Evolutionary conservation across 2,329 filamentous ascomycete genomes (phyloP).

Genomic region (Trichoderma koningiopsis): DNA sequence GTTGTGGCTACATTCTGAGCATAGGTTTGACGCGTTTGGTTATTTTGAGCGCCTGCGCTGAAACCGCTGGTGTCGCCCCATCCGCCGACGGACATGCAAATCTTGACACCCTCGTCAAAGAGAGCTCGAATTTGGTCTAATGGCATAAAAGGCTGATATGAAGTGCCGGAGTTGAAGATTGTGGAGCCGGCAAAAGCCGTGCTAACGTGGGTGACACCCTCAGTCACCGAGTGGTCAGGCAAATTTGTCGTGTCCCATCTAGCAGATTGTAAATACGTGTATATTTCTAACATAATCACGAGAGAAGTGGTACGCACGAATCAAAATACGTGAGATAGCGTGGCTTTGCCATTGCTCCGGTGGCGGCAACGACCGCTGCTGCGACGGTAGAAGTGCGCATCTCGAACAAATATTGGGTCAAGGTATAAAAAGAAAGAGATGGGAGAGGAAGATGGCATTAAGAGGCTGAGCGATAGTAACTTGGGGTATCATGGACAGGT

Average conservation of each 20-base stretch:
- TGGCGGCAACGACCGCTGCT: conserved; percentile 28
- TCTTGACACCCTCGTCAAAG: conserved; percentile 56
- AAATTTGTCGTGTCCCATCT: conserved; percentile 47
- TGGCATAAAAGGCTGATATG: conserved; percentile 56
- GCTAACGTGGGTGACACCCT: conserved; percentile 56
- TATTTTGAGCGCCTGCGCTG: conserved; percentile 49
- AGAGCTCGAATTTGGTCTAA: conserved; percentile 53
- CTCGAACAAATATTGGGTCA: background rate
- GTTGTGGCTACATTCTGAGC: conserved; percentile 60
- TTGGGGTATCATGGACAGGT: background rate
- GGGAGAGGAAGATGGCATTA: background rate
- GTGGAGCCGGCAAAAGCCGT: conserved; percentile 56
- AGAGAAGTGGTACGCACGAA: conserved; percentile 39
- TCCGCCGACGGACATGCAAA: conserved; percentile 66
- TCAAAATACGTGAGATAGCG: conserved; percentile 50
- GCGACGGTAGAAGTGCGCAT: conserved; percentile 28
- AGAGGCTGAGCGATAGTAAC: too few relatives aligned
- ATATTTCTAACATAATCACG: background rate
- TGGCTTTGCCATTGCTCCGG: conserved; percentile 26
- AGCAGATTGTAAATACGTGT: too few relatives aligned
- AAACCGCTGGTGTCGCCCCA: conserved; percentile 66
- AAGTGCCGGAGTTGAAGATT: conserved; percentile 48
- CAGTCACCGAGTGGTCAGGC: conserved; percentile 42
- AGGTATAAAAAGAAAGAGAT: background rate
- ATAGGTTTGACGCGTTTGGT: conserved; percentile 51